phyloP scores from a whole-genome alignment of 805 yeast species.

The Pichia eremophila region DNA sequence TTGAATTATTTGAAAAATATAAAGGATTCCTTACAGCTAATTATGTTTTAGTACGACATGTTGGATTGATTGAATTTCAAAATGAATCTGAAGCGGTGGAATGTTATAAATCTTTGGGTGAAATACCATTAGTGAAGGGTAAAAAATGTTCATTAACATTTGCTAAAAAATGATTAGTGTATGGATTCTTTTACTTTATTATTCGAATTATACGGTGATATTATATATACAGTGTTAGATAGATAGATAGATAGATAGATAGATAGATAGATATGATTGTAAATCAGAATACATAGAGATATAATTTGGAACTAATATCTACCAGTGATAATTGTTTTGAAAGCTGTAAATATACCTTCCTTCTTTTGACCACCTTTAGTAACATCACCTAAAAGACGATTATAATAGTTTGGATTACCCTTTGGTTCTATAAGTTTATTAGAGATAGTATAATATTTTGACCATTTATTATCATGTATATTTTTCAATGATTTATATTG shows the following conservation, averaged over 20 bases:
- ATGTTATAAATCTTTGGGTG: conserved; percentile 18
- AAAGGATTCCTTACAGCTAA: conserved; percentile 62
- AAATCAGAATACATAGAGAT: neutral
- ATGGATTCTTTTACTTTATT: neutral
- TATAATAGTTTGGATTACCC: conserved; percentile 76
- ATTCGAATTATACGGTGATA: neutral
- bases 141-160: conserved; percentile 20
- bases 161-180: conserved; percentile 24
- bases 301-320: conserved; percentile 29
- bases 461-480: conserved; percentile 51
- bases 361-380: conserved; percentile 51
- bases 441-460: conserved; percentile 52
- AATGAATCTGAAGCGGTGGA: conserved; percentile 38
- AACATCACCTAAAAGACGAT: conserved; percentile 59
- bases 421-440: conserved; percentile 67
- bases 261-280: neutral
- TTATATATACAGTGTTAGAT: neutral
- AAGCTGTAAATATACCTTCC: conserved; percentile 55
- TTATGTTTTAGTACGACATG: conserved; percentile 52
- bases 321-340: conserved; percentile 71
- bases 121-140: conserved; percentile 4
- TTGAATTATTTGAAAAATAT: conserved; percentile 35
- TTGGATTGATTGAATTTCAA: conserved; percentile 78
- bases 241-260: neutral
- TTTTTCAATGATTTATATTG: conserved; percentile 53